These are phyloP conservation scores for Sparassis latifolia DNA, from an alignment of 1,284 basidiomycete species.

Conservation along the genomic window DNA sequence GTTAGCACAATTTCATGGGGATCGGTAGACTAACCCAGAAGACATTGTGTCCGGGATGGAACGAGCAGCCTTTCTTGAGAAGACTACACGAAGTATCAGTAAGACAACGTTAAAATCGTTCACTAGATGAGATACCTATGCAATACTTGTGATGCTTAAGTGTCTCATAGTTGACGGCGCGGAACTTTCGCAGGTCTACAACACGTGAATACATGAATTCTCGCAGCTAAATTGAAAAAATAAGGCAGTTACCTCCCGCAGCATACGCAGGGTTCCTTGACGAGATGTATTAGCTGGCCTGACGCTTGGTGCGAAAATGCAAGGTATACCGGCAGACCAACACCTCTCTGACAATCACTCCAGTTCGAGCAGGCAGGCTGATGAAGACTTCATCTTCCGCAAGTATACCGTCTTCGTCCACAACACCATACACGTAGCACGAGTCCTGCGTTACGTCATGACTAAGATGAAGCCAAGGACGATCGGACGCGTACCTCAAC, in stretches of 20 bases:
- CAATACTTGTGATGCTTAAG: constrained; percentile 16
- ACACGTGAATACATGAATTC: neutral
- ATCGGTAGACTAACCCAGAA: constrained; percentile 7
- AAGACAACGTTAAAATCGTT: no score
- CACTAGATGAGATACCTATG: constrained; percentile 8
- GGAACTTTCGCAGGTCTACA: constrained; percentile 14
- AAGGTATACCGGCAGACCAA: constrained; percentile 9
- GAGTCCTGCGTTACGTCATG: constrained; percentile 7
- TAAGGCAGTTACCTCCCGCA: constrained; percentile 3
- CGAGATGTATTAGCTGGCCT: no score
- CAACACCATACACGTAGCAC: constrained; percentile 14
- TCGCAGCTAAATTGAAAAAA: no score
- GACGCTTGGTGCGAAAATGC: no score
- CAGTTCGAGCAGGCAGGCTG: constrained; percentile 14
- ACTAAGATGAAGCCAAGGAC: neutral
- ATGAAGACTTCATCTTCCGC: constrained; percentile 14
- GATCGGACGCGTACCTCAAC: constrained; percentile 4
- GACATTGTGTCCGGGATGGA: constrained; percentile 17
- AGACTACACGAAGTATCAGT: constrained; percentile 6
- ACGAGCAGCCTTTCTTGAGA: constrained; percentile 10
- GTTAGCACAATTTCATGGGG: neutral
- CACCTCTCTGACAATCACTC: constrained; percentile 11
- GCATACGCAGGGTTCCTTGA: constrained; percentile 14
- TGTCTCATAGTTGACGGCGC: constrained; percentile 12
- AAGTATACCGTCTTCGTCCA: constrained; percentile 16